Base-by-base conservation (phyloP, 2,329 filamentous ascomycete genomes). In the Alternaria panax region DNA sequence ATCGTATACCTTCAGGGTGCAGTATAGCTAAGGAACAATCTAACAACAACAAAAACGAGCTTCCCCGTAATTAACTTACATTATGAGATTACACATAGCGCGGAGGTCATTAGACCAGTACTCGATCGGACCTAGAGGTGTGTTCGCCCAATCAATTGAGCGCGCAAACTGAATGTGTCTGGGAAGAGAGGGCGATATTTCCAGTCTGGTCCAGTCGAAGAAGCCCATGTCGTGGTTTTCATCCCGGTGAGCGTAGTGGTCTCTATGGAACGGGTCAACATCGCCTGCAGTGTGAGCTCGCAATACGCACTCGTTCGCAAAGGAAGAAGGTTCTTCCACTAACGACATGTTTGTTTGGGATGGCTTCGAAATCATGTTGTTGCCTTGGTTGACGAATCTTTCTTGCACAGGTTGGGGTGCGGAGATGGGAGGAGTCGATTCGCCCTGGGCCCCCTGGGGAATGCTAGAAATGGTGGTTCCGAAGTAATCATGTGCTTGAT, bases 161-260 rank as follows among this genome's bases (percentile, higher is more conserved):
- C 90, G 86, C 18, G 89, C 89, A 66, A 94, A 91, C 54, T 84
- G 86, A 46, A 94, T 90, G 72, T 95, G 92, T 8, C 83, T 79
- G 2, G 90, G 89, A 40, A 93, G 82, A 25, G 83, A 84, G 14
- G 87, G 80, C 5, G 86, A 86, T 12, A 89, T 51, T 1, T 89
- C 86, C 48, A 94, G 82, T 54, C 87, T 85, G 4, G 92, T 95
- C 92, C 92, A 95, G 76, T 96, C 92, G 72, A 93, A 94, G 30
- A 87, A 90, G 12, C 85, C 81, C 66, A 81, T 71, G 51, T 83
- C 71, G 57, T 70, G 67, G 27, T 38, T 48, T n/a, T 72, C 62
- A 30, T 73, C 63, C 24, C 69, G 57, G 45, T 64, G 55, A 27
- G 53, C 22, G 53, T 63, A 66, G 4, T 63, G 53, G 59, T 67